Conservation (phyloP, 139 green algal species). For the Closterium sp. region DNA sequence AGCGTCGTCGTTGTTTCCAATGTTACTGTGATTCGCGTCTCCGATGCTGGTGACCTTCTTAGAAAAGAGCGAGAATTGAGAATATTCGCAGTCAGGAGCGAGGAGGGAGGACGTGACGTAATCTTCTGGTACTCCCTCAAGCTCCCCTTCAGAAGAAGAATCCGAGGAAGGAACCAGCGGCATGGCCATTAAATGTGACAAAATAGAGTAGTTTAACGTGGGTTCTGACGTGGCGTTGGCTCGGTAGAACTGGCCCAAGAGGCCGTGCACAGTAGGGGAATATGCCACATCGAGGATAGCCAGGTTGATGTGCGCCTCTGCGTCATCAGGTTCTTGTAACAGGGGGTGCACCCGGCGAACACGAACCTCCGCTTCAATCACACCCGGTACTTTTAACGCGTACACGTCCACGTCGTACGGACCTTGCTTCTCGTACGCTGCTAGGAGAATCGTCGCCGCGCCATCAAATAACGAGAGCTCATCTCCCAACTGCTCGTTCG, state of each 20-base stretch:
- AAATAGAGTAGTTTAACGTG: background rate
- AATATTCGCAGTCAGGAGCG: slow-evolving; percentile 9
- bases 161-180: background rate
- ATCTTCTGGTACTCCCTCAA: background rate
- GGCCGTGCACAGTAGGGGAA: background rate
- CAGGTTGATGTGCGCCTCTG: slow-evolving; percentile 25
- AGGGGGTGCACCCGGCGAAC: slow-evolving; percentile 4
- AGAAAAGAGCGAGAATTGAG: background rate
- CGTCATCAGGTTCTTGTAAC: slow-evolving; percentile 13
- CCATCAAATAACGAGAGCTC: background rate
- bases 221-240: background rate
- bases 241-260: slow-evolving; percentile 8
- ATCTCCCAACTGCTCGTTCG: background rate
- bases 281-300: background rate
- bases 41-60: background rate
- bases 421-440: slow-evolving; percentile 1
- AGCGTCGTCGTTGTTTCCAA: background rate
- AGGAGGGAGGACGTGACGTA: slow-evolving; percentile 2
- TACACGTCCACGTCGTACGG: slow-evolving; percentile 19
- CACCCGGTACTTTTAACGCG: background rate
- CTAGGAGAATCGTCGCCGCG: background rate
- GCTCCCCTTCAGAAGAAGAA: background rate
- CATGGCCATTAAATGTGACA: background rate
- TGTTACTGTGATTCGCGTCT: background rate
- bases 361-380: slow-evolving; percentile 21